Evolutionary conservation across 768 basidiomycete species (phyloP).

Genomic region (Nevesoporus exiguus): DNA sequence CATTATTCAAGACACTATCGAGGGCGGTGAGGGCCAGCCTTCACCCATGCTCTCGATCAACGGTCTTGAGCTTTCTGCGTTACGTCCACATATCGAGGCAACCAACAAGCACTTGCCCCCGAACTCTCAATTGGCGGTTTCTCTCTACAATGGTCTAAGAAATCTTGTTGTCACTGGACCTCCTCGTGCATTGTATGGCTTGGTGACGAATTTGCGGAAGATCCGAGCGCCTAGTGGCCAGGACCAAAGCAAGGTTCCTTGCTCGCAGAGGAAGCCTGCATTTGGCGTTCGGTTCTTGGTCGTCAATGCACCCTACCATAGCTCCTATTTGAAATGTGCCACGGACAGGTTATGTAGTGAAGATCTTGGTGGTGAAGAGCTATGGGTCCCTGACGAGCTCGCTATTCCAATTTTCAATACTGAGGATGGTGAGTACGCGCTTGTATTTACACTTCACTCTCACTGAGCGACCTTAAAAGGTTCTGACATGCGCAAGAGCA

Average conservation of each 20-base stretch:
- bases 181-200: conserved; percentile 86
- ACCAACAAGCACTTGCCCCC: conserved; percentile 83
- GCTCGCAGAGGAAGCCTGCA: conserved; percentile 91
- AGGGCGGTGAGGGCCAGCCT: conserved; percentile 91
- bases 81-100: conserved; percentile 77
- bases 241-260: conserved; percentile 93
- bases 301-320: conserved; percentile 97
- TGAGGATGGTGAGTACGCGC: conserved; percentile 68
- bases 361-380: conserved; percentile 72
- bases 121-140: conserved; percentile 78
- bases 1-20: conserved; percentile 82
- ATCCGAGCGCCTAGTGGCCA: conserved; percentile 80
- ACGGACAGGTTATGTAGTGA: conserved; percentile 73
- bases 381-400: conserved; percentile 70
- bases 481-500: conserved; percentile 69
- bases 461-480: conserved; percentile 45
- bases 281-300: conserved; percentile 92
- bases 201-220: conserved; percentile 88
- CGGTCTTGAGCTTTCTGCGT: conserved; percentile 70
- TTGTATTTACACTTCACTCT: conserved; percentile 17
- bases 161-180: conserved; percentile 94
- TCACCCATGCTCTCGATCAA: conserved; percentile 92
- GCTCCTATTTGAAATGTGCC: conserved; percentile 71
- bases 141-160: conserved; percentile 89
- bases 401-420: conserved; percentile 89